Base-by-base conservation (phyloP, 306 rosid genomes). In the Leucaena leucocephala region DNA sequence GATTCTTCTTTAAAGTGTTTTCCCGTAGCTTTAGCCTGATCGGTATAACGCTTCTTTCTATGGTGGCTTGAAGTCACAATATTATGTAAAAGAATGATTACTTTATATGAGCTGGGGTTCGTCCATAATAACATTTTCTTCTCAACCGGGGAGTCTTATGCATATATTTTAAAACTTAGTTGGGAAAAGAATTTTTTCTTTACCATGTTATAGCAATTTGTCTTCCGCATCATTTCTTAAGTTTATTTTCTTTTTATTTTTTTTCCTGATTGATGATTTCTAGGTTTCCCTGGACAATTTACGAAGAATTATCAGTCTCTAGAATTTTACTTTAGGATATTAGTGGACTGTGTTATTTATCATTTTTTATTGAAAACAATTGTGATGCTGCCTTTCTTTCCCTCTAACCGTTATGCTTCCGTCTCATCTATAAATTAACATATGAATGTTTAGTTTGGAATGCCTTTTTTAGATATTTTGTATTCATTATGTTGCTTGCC, bases 101-200 rank as follows among this genome's bases (percentile, higher is more conserved):
- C 39, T 65, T n/a, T 4, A 72, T 5, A 42, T 42, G 27, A 35
- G 43, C 38, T 38, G 44, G 19, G 17, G 21, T 71, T 34, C 3
- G 4, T 34, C 45, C 19, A 13, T 72, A 72, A 39, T 27, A 52
- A 5, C 22, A 7, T 71, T 57, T 50, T 76, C 54, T 22, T 59
- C 50, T 5, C 74, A 50, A 63, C 13, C 13, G 52, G 27, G 22
- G 68, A 16, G 43, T 61, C 35, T 36, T 38, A 44, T 76, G 74
- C 80, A 82, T 85, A 79, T 85, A 72, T 16, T 76, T 68, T 54
- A 34, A 63, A 63, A 75, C n/a, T 69, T 68, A 6, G 16, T 68
- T 38, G 44, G 42, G 35, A 74, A 36, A 61, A 81, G 42, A 4
- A 39, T 22, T 12, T n/a, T 43, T 34, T 48, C 39, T 50, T 61